Conservation (phyloP, 495 filamentous ascomycete species). For the Clavariopsis aquatica region DNA sequence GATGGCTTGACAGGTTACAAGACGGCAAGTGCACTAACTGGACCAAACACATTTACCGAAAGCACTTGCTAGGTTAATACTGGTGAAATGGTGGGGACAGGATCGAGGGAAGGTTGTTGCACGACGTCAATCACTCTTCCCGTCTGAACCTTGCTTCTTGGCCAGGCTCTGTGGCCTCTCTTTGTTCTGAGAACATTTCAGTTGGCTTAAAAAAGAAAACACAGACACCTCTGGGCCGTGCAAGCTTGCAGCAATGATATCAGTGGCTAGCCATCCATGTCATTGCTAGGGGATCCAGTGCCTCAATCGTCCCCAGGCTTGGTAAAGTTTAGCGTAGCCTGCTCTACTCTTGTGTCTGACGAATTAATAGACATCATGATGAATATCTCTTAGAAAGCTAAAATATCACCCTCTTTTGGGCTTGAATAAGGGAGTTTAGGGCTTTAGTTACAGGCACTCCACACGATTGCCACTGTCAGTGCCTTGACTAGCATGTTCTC, state of each 20-base stretch:
- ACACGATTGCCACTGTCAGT: slow-evolving; percentile 8
- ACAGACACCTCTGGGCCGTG: slow-evolving; percentile 5
- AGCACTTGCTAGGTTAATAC: slow-evolving; percentile 4
- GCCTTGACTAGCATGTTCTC: not conserved
- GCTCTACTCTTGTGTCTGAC: not conserved
- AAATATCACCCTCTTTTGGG: not conserved
- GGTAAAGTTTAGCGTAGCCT: slow-evolving; percentile 1
- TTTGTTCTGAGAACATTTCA: slow-evolving; percentile 13
- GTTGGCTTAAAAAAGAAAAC: slow-evolving; percentile 16
- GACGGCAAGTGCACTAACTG: slow-evolving; percentile 9
- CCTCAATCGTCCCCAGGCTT: slow-evolving; percentile 7
- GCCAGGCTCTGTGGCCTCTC: slow-evolving; percentile 10
- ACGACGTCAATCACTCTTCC: slow-evolving; percentile 32
- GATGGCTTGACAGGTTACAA: slow-evolving; percentile 9
- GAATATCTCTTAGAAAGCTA: not conserved
- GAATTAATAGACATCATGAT: slow-evolving; percentile 1
- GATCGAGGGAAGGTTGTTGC: slow-evolving; percentile 36
- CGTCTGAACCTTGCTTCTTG: slow-evolving; percentile 32
- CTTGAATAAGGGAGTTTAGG: not conserved
- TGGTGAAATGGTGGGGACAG: slow-evolving; percentile 25
- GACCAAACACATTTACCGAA: slow-evolving; percentile 14
- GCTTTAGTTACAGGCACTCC: slow-evolving; percentile 6
- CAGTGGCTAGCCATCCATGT: slow-evolving; percentile 3
- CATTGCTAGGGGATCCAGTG: slow-evolving; percentile 6
- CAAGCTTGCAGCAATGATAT: slow-evolving; percentile 14